Evolutionary conservation across 495 filamentous ascomycete genomes (phyloP).

Genomic region (Parachaetomium inaequale): DNA sequence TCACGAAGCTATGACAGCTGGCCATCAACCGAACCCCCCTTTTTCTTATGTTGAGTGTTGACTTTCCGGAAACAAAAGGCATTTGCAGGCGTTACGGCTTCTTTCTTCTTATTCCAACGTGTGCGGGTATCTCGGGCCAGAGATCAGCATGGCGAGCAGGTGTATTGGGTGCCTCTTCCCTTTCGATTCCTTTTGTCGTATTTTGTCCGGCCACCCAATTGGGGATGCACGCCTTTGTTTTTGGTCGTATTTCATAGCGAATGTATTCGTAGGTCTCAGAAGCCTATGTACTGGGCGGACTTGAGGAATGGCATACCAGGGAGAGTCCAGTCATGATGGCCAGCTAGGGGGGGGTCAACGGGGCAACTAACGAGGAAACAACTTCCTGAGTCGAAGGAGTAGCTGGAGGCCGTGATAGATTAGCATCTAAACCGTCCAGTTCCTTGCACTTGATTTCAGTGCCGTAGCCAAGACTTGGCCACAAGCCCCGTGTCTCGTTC

Average conservation of each 20-base stretch:
- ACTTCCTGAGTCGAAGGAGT: not conserved
- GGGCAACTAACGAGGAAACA: not conserved
- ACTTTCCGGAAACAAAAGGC: slow-evolving; percentile 22
- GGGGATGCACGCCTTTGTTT: not conserved
- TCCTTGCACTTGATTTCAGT: not conserved
- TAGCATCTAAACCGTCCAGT: not conserved
- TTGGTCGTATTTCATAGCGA: not conserved
- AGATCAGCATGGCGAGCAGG: slow-evolving; percentile 17
- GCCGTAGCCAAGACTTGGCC: no score
- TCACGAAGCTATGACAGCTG: slow-evolving; percentile 1
- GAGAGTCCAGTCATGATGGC: not conserved
- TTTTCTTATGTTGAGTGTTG: slow-evolving; percentile 20
- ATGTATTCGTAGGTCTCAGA: slow-evolving; percentile 4
- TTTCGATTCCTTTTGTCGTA: not conserved
- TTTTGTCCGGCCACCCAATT: not conserved
- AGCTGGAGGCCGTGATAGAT: not conserved
- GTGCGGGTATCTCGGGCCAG: slow-evolving; percentile 9
- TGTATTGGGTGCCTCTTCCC: slow-evolving; percentile 1
- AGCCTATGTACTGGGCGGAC: not conserved
- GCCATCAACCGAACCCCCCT: not conserved
- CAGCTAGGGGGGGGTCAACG: not conserved
- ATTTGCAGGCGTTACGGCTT: slow-evolving; percentile 31
- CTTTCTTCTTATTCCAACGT: not conserved
- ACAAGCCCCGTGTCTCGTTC: no score
- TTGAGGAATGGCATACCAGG: not conserved